A percentile compares a stretch with the other conserved stretches of the same genome.
Evolutionary conservation across 2,329 filamentous ascomycete genomes (phyloP).

Genomic region (Diaporthe ampelina): DNA sequence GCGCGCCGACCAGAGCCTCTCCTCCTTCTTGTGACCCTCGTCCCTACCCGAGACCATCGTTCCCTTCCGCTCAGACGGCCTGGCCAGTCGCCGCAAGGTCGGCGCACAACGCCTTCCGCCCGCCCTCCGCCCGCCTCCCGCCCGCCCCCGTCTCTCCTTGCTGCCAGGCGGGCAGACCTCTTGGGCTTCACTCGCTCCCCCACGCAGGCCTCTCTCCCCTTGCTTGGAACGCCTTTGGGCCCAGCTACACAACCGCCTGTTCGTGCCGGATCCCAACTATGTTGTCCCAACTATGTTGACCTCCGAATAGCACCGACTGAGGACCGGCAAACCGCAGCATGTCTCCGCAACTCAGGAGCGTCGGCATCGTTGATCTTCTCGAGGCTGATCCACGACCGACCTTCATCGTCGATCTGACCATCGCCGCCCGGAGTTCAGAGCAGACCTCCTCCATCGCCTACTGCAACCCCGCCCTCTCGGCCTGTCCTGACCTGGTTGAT

Average conservation of each 20-base stretch:
- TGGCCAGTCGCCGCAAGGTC: slow-evolving; percentile 32
- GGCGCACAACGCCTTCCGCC: slow-evolving; percentile 27
- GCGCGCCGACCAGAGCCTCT: slow-evolving; percentile 28
- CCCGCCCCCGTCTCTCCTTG: slow-evolving; percentile 34
- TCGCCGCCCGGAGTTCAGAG: slow-evolving; percentile 26
- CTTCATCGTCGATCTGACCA: slow-evolving; percentile 48
- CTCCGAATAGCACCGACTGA: slow-evolving; percentile 36
- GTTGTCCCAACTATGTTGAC: slow-evolving; percentile 40
- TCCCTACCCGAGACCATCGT: slow-evolving; percentile 26
- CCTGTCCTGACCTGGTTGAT: slow-evolving; percentile 44
- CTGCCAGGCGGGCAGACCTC: slow-evolving; percentile 34
- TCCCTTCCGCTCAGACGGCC: slow-evolving; percentile 24
- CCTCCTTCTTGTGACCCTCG: slow-evolving; percentile 27
- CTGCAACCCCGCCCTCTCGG: slow-evolving; percentile 48
- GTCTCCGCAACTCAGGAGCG: slow-evolving; percentile 41
- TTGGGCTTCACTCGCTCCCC: slow-evolving; percentile 19
- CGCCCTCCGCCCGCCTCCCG: slow-evolving; percentile 23
- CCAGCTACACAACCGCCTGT: slow-evolving; percentile 26
- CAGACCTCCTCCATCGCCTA: slow-evolving; percentile 45
- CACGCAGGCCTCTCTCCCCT: slow-evolving; percentile 9
- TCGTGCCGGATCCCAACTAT: slow-evolving; percentile 32
- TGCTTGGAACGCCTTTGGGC: slow-evolving; percentile 5
- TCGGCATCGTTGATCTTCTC: slow-evolving; percentile 55
- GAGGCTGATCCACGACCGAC: slow-evolving; percentile 56
- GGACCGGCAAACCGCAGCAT: slow-evolving; percentile 37